These are phyloP conservation scores for Vigna mungo DNA, from an alignment of 306 rosid genomes.

Conservation along the genomic window DNA sequence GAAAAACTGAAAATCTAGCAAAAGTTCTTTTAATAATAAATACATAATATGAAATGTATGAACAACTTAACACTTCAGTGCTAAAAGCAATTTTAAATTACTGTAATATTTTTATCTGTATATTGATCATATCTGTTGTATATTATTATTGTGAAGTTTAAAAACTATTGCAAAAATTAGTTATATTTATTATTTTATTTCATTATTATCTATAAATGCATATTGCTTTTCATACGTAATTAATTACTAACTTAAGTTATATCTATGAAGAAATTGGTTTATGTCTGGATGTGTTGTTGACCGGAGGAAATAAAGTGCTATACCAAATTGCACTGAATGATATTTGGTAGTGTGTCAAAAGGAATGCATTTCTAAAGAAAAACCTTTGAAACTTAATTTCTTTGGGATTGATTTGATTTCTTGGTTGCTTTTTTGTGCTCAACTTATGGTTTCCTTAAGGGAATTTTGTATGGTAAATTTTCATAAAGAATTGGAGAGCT, in stretches of 20 bases:
- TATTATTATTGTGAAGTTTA: slow-evolving; percentile 54
- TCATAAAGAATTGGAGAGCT: neutral
- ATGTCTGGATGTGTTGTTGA: neutral
- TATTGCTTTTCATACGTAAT: neutral
- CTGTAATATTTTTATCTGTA: neutral
- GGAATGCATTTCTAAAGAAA: neutral
- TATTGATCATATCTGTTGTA: neutral
- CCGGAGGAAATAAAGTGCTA: neutral
- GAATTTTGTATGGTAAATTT: neutral
- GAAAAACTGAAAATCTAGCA: neutral
- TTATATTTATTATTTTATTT: neutral
- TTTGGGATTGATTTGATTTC: neutral
- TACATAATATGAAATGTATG: neutral
- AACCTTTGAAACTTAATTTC: neutral
- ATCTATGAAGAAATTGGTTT: neutral
- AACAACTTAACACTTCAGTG: neutral
- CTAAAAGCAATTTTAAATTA: neutral
- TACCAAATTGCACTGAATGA: neutral
- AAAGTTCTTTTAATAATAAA: slow-evolving; percentile 6
- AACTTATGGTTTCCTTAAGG: neutral
- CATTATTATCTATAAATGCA: neutral
- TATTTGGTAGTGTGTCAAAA: neutral
- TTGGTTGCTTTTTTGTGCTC: slow-evolving; percentile 15
- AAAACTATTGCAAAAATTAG: neutral
- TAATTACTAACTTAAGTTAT: neutral